Base-by-base conservation (phyloP, 1,284 basidiomycete genomes). In the Tremellales sp. region DNA sequence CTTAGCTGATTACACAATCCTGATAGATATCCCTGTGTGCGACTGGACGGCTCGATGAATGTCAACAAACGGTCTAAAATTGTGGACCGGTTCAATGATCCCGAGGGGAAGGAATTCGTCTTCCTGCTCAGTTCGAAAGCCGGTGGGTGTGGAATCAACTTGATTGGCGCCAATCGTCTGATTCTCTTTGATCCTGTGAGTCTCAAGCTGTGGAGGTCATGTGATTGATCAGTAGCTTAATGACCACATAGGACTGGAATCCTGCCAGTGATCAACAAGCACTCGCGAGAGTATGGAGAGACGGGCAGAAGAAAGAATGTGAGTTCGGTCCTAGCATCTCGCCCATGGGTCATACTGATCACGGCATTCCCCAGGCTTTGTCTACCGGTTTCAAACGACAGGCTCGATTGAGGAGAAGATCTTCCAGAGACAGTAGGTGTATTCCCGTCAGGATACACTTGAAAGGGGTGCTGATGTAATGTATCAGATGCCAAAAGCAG, bases 301-400 rank as follows among this genome's bases (percentile, higher is more conserved):
- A 99, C 65, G 94, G 94, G 0, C 94, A 98, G 72, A 99, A 97
- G 81, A 98, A 98, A 81, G 90, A 94, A 74, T 97, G 92, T 89
- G 63, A 47, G 84, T 63, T 8, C 13, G 13, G 18, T 29, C 28
- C 26, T 2, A 5, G 14, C 8, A 31, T 36, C 1, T 8, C 7
- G 9, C 16, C 3, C 10, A 8, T 5, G 13, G 19, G n/a, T 5
- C n/a, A 14, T 21, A 32, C 49, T 57, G 34, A 56, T 38, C 7
- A 18, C 10, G 14, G 19, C 33, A 40, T 45, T 14, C 19, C 24
- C 13, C 48, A 90, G 87, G 89, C 68, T 98, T 97, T 60, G 94
- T 97, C 3, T 98, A 98, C 66, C 89, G 94, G 18, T 98, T 97
- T 73, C 93, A 97, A 61, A 87, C 91, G 1, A 95, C 94, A 0